Conservation (phyloP, 1,284 basidiomycete genomes). For the Inonotus hispidus region DNA sequence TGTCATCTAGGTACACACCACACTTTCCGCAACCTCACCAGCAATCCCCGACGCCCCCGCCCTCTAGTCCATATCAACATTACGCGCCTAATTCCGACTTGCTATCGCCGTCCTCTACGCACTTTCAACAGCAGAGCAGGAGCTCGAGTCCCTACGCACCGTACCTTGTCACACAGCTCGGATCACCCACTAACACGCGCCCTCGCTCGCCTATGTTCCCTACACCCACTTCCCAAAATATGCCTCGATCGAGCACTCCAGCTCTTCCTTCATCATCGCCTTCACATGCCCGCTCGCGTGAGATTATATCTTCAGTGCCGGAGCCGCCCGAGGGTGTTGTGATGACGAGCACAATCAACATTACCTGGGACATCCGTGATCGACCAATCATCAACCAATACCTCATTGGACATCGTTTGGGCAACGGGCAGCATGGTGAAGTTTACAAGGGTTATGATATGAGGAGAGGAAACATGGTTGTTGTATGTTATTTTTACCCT, state of each 20-base stretch:
- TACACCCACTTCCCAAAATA: conserved; percentile 12
- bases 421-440: conserved; percentile 78
- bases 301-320: conserved; percentile 10
- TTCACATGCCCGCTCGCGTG: conserved; percentile 5
- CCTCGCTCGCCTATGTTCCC: conserved; percentile 5
- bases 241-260: neutral
- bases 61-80: neutral
- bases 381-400: conserved; percentile 75
- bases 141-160: conserved; percentile 6
- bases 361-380: conserved; percentile 30
- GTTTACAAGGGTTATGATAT: conserved; percentile 70
- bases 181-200: conserved; percentile 2
- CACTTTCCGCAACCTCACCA: conserved; percentile 8
- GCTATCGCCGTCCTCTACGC: neutral
- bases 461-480: conserved; percentile 32
- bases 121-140: neutral
- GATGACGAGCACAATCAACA: conserved; percentile 51
- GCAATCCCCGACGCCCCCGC: conserved; percentile 2
- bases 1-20: neutral
- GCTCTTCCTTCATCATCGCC: neutral
- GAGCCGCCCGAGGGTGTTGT: conserved; percentile 47
- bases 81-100: neutral
- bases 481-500: conserved; percentile 31
- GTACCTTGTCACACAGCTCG: conserved; percentile 9
- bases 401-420: conserved; percentile 61